Percentiles rank a stretch among this genome's conserved stretches.
These are phyloP conservation scores for Eustoma russellianum DNA, from an alignment of 257 asterid genomes.

Conservation along the genomic window DNA sequence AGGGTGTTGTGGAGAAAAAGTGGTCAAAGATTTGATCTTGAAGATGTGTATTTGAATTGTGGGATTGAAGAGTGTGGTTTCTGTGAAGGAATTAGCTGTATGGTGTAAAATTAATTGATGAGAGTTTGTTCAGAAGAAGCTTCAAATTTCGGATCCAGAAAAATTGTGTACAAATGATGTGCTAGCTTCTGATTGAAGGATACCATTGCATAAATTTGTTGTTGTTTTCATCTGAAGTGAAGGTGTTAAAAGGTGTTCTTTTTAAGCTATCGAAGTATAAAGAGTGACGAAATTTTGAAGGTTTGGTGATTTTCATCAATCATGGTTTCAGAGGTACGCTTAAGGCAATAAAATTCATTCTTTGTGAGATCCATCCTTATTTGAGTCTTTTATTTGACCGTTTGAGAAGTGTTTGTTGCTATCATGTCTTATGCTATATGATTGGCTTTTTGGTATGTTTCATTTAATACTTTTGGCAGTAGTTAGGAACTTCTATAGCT, in stretches of 20 bases:
- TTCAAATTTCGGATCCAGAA: background rate
- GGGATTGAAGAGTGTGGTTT: background rate
- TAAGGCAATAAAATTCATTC: background rate
- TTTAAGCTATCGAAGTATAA: slow-evolving; percentile 4
- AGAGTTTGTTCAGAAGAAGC: background rate
- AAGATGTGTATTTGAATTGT: slow-evolving; percentile 1
- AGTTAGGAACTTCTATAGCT: background rate
- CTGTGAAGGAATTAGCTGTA: slow-evolving; percentile 3
- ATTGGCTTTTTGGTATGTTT: background rate
- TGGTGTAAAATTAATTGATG: background rate
- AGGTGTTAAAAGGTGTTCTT: background rate
- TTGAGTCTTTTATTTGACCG: background rate
- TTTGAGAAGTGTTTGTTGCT: background rate
- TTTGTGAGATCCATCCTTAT: too few species aligned
- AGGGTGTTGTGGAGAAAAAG: background rate
- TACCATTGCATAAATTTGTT: background rate
- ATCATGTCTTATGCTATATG: too few species aligned
- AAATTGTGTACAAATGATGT: slow-evolving; percentile 8
- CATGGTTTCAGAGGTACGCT: slow-evolving; percentile 38
- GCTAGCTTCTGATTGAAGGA: background rate
- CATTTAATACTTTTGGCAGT: background rate
- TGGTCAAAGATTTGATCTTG: slow-evolving; percentile 7
- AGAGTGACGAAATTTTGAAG: slow-evolving; percentile 8
- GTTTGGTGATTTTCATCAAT: slow-evolving; percentile 29
- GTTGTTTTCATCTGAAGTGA: slow-evolving; percentile 2